Evolutionary conservation across 108 stramenopile genomes (phyloP).

Genomic region (Nitzschia putrida): DNA sequence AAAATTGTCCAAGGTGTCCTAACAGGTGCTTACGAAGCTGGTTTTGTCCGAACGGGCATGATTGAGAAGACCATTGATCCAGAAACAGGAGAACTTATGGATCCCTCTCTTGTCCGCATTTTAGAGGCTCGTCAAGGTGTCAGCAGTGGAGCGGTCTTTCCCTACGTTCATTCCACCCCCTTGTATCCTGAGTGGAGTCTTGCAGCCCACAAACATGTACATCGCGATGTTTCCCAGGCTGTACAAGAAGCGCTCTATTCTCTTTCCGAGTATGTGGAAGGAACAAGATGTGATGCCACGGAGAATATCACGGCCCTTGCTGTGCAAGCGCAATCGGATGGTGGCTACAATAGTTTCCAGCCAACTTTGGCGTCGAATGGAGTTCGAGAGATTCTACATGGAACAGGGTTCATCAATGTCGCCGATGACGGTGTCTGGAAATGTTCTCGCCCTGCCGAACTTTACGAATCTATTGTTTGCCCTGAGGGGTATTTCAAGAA

Average conservation of each 20-base stretch:
- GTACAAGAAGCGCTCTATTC: conserved; percentile 38
- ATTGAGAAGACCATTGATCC: conserved; percentile 28
- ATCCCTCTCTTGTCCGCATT: background rate
- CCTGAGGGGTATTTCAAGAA: conserved; percentile 15
- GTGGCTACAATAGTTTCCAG: conserved; percentile 28
- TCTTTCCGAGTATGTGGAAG: conserved; percentile 2
- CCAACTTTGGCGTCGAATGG: conserved; percentile 34
- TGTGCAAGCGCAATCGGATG: background rate
- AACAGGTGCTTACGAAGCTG: conserved; percentile 38
- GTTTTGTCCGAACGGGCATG: conserved; percentile 41
- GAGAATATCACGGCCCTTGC: conserved; percentile 3
- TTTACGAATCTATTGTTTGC: conserved; percentile 43
- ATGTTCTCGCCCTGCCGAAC: conserved; percentile 21
- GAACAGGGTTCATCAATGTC: conserved; percentile 24
- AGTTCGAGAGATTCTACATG: conserved; percentile 33
- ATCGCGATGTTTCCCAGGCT: conserved; percentile 19
- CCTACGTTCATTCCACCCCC: conserved; percentile 30
- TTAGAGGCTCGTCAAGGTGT: background rate
- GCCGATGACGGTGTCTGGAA: conserved; percentile 4
- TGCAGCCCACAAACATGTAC: conserved; percentile 29
- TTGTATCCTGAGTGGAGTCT: conserved; percentile 49
- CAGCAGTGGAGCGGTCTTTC: conserved; percentile 35
- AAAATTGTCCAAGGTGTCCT: conserved; percentile 40
- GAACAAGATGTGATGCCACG: conserved; percentile 16
- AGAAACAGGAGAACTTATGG: conserved; percentile 1